Conservation (phyloP, 306 rosid genomes). For the Prunus fruticosa region DNA sequence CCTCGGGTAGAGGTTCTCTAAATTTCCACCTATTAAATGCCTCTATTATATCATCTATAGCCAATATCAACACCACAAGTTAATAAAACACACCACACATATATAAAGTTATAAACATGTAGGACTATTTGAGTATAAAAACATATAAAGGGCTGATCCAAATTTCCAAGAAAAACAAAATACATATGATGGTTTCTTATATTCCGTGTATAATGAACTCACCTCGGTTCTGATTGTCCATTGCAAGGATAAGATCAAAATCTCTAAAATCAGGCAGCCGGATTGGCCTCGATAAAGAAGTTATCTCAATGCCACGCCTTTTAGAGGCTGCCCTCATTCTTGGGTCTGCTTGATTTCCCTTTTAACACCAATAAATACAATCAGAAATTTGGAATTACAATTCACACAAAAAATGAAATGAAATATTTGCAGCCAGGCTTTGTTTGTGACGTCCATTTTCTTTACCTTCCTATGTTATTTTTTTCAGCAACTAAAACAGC, state of each 20-base stretch:
- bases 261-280: constrained; percentile 71
- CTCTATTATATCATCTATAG: constrained; percentile 67
- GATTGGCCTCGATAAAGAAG: constrained; percentile 82
- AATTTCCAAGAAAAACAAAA: constrained; percentile 12
- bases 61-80: constrained; percentile 26
- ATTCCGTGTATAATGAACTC: not conserved
- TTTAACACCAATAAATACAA: constrained; percentile 25
- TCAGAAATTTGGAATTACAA: not conserved
- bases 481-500: not conserved
- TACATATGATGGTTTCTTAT: not conserved
- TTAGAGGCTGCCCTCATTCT: constrained; percentile 93
- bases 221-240: constrained; percentile 90
- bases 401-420: not conserved
- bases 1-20: constrained; percentile 58
- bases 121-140: not conserved
- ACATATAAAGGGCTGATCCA: not conserved
- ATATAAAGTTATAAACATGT: not conserved
- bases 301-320: constrained; percentile 76
- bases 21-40: constrained; percentile 66
- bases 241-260: constrained; percentile 86
- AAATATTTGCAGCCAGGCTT: not conserved
- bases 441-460: no score
- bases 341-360: constrained; percentile 89
- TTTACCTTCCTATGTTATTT: not conserved
- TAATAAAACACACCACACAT: not conserved